Percentiles rank a stretch among this genome's conserved stretches.
Conservation (phyloP, 2,329 filamentous ascomycete species). For the Emericellopsis atlantica region DNA sequence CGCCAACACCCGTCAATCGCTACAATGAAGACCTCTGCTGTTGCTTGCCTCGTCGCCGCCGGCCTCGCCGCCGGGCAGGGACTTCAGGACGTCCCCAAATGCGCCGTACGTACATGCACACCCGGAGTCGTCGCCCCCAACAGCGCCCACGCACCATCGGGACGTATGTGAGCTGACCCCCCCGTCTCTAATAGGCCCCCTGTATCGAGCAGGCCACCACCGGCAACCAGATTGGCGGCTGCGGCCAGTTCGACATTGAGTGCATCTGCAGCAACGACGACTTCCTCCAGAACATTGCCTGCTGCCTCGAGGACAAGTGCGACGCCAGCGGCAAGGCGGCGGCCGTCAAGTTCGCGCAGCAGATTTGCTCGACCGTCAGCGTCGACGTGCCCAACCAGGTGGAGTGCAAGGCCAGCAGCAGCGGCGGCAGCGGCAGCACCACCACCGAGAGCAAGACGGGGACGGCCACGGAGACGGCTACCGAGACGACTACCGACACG, state of each 20-base stretch:
- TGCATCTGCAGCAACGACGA: conserved; percentile 27
- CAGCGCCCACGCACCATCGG: neutral
- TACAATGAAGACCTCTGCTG: conserved; percentile 22
- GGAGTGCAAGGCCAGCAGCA: conserved; percentile 15
- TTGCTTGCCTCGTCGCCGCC: conserved; percentile 15
- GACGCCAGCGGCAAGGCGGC: conserved; percentile 14
- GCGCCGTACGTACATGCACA: conserved; percentile 18
- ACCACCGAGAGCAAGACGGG: no score
- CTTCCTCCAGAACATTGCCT: conserved; percentile 26
- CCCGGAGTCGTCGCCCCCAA: conserved; percentile 3
- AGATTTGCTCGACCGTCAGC: conserved; percentile 22
- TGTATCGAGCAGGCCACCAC: conserved; percentile 20
- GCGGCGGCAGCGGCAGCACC: conserved; percentile 1
- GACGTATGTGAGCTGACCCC: no score
- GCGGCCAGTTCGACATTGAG: conserved; percentile 21
- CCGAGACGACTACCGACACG: neutral
- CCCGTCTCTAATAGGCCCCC: conserved; percentile 4
- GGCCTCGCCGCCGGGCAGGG: conserved; percentile 18
- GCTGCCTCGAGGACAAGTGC: conserved; percentile 24
- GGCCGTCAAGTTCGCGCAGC: conserved; percentile 22
- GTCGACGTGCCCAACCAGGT: conserved; percentile 22
- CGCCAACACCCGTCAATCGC: neutral
- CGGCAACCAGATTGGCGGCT: conserved; percentile 21
- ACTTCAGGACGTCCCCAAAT: conserved; percentile 17
- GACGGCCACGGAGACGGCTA: no score